Percentiles rank a stretch among this genome's conserved stretches.
Conservation (phyloP, 192 early-diverging fungal species). For the Jimgerdemannia lactiflua region DNA sequence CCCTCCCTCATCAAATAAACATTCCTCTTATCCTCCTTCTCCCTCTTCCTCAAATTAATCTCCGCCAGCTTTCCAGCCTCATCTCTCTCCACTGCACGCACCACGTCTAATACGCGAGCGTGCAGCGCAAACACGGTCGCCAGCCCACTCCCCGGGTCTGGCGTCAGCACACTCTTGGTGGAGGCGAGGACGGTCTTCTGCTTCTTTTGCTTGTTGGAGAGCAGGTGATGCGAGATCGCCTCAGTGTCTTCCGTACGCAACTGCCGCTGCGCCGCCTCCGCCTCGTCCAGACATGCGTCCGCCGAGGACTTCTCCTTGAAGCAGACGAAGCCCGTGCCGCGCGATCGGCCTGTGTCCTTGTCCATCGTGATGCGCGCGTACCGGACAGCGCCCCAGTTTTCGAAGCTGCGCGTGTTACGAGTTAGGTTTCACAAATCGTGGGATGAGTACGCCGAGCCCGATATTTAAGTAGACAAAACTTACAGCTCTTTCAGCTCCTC, state of each 20-base stretch:
- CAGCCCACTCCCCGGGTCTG: slow-evolving; percentile 52
- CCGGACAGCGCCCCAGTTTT: slow-evolving; percentile 66
- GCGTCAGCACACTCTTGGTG: slow-evolving; percentile 57
- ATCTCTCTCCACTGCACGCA: slow-evolving; percentile 71
- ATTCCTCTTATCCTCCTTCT: slow-evolving; percentile 78
- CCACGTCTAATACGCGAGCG: slow-evolving; percentile 81
- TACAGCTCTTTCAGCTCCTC: slow-evolving; percentile 61
- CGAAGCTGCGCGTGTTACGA: slow-evolving; percentile 49
- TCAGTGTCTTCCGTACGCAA: slow-evolving; percentile 45
- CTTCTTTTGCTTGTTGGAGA: slow-evolving; percentile 48
- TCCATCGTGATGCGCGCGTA: slow-evolving; percentile 89
- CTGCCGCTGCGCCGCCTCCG: slow-evolving; percentile 55
- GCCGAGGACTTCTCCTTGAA: slow-evolving; percentile 72
- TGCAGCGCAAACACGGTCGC: slow-evolving; percentile 65
- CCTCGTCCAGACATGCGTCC: slow-evolving; percentile 70
- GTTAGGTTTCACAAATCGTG: too few relatives aligned
- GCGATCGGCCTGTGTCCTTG: slow-evolving; percentile 73
- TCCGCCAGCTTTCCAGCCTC: slow-evolving; percentile 65
- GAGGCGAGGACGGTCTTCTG: slow-evolving; percentile 41
- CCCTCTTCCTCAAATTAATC: slow-evolving; percentile 54
- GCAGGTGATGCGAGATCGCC: slow-evolving; percentile 18
- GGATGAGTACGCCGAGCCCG: too few relatives aligned
- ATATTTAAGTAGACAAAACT: slow-evolving; percentile 2
- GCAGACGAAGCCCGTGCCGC: slow-evolving; percentile 95
- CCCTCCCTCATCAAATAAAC: slow-evolving; percentile 92